Evolutionary conservation across 192 early-diverging fungal genomes (phyloP), one percentile per base, ranked within the genome.

Genomic region (Geranomyces variabilis): DNA sequence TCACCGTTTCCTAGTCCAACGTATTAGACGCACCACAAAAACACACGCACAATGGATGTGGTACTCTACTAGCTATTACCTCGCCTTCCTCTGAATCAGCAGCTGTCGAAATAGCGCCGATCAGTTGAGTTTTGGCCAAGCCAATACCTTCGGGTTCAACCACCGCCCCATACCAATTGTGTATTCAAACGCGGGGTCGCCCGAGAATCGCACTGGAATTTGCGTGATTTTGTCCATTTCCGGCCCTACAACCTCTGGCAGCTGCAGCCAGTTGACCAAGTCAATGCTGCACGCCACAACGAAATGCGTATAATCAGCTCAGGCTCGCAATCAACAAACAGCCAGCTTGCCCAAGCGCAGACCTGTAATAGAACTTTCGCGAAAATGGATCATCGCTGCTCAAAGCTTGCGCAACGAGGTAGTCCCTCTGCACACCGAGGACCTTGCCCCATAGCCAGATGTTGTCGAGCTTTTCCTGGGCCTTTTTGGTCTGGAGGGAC

Each of bases 401-500:
- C 43, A 49, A 46, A 9, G 78, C 71, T 68, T 87, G 86, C 3
- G 83, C 79, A 57, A 87, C 74, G 48, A 75, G 79, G 70, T 87
- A 87, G 62, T 87, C 86, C 14, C 79, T 63, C 51, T 87, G 77
- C 43, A 87, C 69, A 1, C 84, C 86, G 36, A 82, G 48, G 47
- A 87, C 73, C 63, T 85, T 84, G 10, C 86, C 86, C 86, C 86
- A 87, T n/a, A 87, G 68, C 33, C 63, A 70, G 21, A 85, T 70
- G n/a, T 72, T 30, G 19, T 67, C 49, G n/a, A 85, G 76, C 67
- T 85, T 83, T 67, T 87, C 86, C 19, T 83, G 73, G 6, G 75
- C 75, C 61, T 83, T 76, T 61, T 85, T 85, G 26, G 83, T 43
- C 13, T 70, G 60, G n/a, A 87, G 72, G 15, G 81, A 85, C 1